Evolutionary conservation across 2,329 filamentous ascomycete genomes (phyloP).

Genomic region (Trichoderma sp.): DNA sequence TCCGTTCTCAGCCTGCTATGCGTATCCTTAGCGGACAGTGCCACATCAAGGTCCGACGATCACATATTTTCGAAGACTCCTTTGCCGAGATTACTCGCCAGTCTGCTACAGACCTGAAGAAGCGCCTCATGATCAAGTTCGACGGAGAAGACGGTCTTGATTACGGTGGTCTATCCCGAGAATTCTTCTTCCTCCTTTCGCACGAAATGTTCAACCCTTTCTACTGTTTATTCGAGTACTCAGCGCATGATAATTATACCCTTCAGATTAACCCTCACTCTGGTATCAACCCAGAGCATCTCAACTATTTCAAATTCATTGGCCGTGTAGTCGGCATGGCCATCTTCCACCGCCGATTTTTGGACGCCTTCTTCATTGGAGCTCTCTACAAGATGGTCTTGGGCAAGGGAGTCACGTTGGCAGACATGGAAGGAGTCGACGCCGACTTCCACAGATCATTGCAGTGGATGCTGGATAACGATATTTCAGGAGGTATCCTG

Average conservation of each 20-base stretch:
- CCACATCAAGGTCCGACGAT: conserved; percentile 95
- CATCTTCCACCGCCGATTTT: conserved; percentile 96
- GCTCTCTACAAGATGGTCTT: conserved; percentile 99
- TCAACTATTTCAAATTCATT: conserved; percentile 99
- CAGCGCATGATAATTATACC: conserved; percentile 99
- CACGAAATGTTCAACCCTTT: conserved; percentile 99
- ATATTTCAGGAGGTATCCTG: conserved; percentile 87
- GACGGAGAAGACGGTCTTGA: conserved; percentile 97
- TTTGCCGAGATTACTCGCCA: conserved; percentile 98
- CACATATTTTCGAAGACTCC: conserved; percentile 97
- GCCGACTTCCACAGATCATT: conserved; percentile 96
- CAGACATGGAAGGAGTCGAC: conserved; percentile 99
- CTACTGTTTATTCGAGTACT: conserved; percentile 99
- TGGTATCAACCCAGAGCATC: conserved; percentile 97
- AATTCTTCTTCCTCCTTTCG: conserved; percentile 98
- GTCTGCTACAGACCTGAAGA: conserved; percentile 94
- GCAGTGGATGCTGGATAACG: conserved; percentile 97
- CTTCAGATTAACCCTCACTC: conserved; percentile 99
- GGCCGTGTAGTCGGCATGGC: conserved; percentile 94
- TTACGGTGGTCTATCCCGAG: conserved; percentile 94
- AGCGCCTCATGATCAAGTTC: conserved; percentile 99
- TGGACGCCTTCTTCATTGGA: conserved; percentile 98
- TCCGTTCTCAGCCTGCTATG: conserved; percentile 95
- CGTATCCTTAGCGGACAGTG: conserved; percentile 95
- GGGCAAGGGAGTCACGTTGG: conserved; percentile 85